Base-by-base conservation (phyloP, 352 stramenopile species). In the Peronospora tabacina region DNA sequence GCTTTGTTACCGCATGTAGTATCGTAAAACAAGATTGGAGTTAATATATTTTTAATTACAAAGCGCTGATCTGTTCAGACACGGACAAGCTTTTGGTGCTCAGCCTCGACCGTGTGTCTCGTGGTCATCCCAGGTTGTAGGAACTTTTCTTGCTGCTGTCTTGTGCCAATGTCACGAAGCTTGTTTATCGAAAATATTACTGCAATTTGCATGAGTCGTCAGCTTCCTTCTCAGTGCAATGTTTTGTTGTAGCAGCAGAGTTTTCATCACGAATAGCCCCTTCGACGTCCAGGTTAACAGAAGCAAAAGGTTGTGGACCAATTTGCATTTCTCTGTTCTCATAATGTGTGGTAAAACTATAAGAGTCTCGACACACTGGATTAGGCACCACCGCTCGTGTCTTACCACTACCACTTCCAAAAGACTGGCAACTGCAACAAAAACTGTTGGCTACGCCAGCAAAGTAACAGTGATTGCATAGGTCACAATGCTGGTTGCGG, bases 391-490 rank as follows among this genome's bases (percentile, higher is more conserved):
- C 63, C 1, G 72, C 58, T 37, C 75, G 61, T 38, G 70, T 67
- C 49, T 80, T 83, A 24, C 72, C 63, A 49, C 44, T 68, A 7
- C 53, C 54, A 10, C 63, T 60, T 15, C 58, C 52, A 24, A 48
- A 47, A 10, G 56, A 65, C 49, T 84, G 79, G 49, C 80, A 90
- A 51, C 74, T 88, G 49, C 80, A 90, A 45, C 74, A 68, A 29
- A 90, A 90, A 49, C 80, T 90, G 50, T 90, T 90, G 24, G 80
- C 80, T 26, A 90, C 80, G 16, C 80, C 80, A 7, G 80, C 80
- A 68, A 90, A 90, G 58, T 89, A 90, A 54, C 80, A 90, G 52
- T 88, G 80, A 40, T 87, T 85, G 56, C 80, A 90, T 16, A 79
- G 61, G 49, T 90, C 73, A 35, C 80, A 90, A 52, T 90, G 80